phyloP scores from a whole-genome alignment of 345 rosid species.

The Aethionema arabicum region DNA sequence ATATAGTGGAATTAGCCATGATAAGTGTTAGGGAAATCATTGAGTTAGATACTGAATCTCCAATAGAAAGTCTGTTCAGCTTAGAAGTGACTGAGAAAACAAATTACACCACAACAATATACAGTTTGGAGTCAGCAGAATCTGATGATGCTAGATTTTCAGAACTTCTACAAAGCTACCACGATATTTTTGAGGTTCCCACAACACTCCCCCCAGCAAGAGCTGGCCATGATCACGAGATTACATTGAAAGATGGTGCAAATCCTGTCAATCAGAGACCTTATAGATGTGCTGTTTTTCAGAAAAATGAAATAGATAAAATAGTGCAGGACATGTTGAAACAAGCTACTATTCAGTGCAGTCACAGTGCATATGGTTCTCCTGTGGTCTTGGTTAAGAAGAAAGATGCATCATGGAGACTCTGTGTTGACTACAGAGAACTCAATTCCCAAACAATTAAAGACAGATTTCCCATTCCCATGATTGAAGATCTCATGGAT shows the following conservation, averaged over 20 bases:
- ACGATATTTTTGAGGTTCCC: not conserved
- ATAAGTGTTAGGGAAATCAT: too few species aligned
- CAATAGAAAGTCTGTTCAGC: too few species aligned
- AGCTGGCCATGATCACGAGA: not conserved
- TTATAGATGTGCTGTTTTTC: not conserved
- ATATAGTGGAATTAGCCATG: too few species aligned
- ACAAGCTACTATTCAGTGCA: too few species aligned
- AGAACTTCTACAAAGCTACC: not conserved
- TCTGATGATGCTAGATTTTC: too few species aligned
- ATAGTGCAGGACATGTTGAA: too few species aligned
- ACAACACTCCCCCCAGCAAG: not conserved
- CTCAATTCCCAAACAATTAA: not conserved
- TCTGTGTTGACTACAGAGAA: not conserved
- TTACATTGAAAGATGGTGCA: not conserved
- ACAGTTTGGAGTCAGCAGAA: too few species aligned
- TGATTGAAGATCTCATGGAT: too few species aligned
- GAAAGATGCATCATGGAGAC: not conserved
- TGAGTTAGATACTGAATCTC: too few species aligned
- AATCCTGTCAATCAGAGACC: not conserved
- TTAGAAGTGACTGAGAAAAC: too few species aligned
- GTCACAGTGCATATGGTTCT: too few species aligned
- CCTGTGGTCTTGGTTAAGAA: not conserved
- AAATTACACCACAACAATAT: too few species aligned
- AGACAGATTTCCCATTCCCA: not conserved
- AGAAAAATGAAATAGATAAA: not conserved